Percentiles rank a stretch among this genome's conserved stretches.
These are phyloP conservation scores for Grammothele lineata DNA, from an alignment of 768 basidiomycete species.

Conservation along the genomic window DNA sequence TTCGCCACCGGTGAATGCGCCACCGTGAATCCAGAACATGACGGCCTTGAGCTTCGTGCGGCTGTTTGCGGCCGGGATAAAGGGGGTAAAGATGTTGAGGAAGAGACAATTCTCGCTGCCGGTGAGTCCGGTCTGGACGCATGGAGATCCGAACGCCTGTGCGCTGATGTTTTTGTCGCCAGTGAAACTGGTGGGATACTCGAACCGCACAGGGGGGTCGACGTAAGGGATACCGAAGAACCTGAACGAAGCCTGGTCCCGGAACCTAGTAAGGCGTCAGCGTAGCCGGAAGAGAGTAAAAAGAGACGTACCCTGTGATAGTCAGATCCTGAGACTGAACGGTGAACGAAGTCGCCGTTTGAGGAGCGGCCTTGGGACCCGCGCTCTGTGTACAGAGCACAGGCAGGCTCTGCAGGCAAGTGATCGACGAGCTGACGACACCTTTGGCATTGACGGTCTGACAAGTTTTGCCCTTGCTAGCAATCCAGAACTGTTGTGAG, in stretches of 20 bases:
- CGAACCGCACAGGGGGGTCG: conserved; percentile 37
- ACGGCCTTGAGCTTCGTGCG: conserved; percentile 34
- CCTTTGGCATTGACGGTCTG: conserved; percentile 20
- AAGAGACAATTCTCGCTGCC: conserved; percentile 44
- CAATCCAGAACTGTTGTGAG: conserved; percentile 21
- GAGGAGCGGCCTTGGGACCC: conserved; percentile 6
- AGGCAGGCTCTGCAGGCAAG: conserved; percentile 17
- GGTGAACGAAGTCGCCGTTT: conserved; percentile 14
- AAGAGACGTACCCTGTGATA: conserved; percentile 21
- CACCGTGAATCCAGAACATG: conserved; percentile 50
- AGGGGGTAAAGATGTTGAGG: conserved; percentile 44
- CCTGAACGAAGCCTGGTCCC: conserved; percentile 45
- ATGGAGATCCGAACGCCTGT: conserved; percentile 21
- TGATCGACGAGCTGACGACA: conserved; percentile 10
- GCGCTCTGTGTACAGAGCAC: conserved; percentile 24
- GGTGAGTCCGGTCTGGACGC: conserved; percentile 23
- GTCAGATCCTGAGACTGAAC: conserved; percentile 18
- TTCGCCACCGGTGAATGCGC: conserved; percentile 39
- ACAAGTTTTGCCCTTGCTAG: conserved; percentile 12
- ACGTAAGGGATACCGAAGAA: conserved; percentile 52
- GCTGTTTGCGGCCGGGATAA: conserved; percentile 24
- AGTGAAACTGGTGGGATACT: conserved; percentile 35
- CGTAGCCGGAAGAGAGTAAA: too few relatives aligned
- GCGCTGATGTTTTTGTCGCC: conserved; percentile 27
- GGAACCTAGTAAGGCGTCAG: conserved; percentile 27